These are phyloP conservation scores for Fagopyrum esculentum DNA, from an alignment of 148 eudicot genomes.

Conservation along the genomic window DNA sequence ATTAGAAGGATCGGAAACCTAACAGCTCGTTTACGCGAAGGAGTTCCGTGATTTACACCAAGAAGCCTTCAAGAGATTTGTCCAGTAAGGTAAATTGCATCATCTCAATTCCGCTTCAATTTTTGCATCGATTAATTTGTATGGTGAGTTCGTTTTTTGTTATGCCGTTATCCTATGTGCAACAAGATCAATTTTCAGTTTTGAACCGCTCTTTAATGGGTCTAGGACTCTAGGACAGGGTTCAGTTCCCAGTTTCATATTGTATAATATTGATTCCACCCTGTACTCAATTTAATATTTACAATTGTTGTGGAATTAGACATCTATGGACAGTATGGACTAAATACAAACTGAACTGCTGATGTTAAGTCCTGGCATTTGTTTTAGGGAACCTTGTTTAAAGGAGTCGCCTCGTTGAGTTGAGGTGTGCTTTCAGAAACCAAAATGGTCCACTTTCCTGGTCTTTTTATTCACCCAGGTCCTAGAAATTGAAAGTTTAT, in stretches of 20 bases:
- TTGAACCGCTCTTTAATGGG: background rate
- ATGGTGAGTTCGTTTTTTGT: background rate
- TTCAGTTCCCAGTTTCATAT: background rate
- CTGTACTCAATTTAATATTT: background rate
- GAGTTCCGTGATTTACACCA: slow-evolving; percentile 69
- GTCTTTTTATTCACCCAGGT: background rate
- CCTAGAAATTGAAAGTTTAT: background rate
- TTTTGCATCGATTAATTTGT: background rate
- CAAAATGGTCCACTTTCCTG: background rate
- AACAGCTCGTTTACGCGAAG: slow-evolving; percentile 63
- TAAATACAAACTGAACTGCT: background rate
- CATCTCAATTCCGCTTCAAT: background rate
- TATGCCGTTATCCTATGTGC: background rate
- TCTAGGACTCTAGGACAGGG: slow-evolving; percentile 1
- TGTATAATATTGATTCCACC: background rate
- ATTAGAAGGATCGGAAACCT: slow-evolving; percentile 44
- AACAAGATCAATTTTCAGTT: background rate
- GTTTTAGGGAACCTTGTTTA: no score
- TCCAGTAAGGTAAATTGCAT: slow-evolving; percentile 46
- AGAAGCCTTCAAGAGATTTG: slow-evolving; percentile 72
- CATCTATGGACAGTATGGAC: background rate
- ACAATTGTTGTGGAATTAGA: background rate
- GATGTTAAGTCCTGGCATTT: no score
- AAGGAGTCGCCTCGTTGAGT: no score
- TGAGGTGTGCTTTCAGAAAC: background rate